Conservation (phyloP, 1,284 basidiomycete genomes). For the Puccinia hordei region DNA sequence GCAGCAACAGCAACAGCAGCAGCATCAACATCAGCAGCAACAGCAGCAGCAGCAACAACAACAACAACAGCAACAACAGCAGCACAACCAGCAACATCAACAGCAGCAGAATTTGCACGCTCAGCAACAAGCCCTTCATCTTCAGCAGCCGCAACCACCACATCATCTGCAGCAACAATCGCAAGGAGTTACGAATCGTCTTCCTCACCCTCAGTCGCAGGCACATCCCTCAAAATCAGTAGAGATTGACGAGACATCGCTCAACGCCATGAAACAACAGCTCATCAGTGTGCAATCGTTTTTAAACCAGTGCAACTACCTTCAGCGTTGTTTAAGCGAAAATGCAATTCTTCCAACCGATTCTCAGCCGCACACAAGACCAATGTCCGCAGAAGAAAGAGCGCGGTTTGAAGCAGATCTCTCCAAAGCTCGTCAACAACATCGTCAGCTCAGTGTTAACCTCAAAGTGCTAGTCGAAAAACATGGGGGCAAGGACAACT, state of each 20-base stretch:
- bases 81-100: conserved; percentile 5
- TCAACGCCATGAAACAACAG: conserved; percentile 19
- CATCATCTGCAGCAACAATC: conserved; percentile 13
- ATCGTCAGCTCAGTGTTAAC: neutral
- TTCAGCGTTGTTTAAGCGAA: conserved; percentile 17
- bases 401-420: conserved; percentile 21
- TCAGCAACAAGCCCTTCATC: conserved; percentile 15
- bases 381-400: conserved; percentile 39
- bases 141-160: conserved; percentile 16
- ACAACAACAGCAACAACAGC: conserved; percentile 21
- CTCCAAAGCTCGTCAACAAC: conserved; percentile 13
- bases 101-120: neutral
- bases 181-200: conserved; percentile 14
- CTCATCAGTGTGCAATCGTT: conserved; percentile 5
- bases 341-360: conserved; percentile 22
- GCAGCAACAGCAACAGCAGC: conserved; percentile 31
- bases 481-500: conserved; percentile 25
- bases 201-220: conserved; percentile 6
- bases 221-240: conserved; percentile 3
- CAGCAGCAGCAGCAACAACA: conserved; percentile 14
- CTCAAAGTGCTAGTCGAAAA: conserved; percentile 16
- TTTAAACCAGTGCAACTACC: conserved; percentile 8
- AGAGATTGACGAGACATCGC: conserved; percentile 30
- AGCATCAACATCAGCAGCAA: neutral
- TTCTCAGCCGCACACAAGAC: conserved; percentile 11